Base-by-base conservation (phyloP, 2,329 filamentous ascomycete species). In the Fusarium continuum region DNA sequence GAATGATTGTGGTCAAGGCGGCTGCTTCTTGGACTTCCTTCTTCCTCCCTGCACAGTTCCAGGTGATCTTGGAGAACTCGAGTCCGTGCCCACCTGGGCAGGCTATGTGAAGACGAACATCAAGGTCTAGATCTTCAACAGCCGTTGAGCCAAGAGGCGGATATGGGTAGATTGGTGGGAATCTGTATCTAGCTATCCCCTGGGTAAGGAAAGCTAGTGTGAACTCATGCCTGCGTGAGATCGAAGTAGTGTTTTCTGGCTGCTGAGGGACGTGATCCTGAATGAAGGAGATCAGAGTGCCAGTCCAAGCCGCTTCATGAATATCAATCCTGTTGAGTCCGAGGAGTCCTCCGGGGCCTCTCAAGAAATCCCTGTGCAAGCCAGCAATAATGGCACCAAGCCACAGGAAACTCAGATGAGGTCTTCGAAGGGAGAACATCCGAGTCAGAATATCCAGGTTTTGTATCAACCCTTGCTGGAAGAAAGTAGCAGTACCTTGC, bases 321-420 rank as follows among this genome's bases (percentile, higher is more conserved):
- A 64, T 23, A 32, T 58, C 57, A n/a, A 64, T 29, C 39, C 39
- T 43, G 16, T 43, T 43, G 5, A 43, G 39, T 29, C 39, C 39
- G 8, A 43, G 25, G 17, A 43, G 25, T n/a, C 39, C 39, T 5
- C 39, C 17, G 4, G 16, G 16, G 13, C 39, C 13, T 43, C 13
- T 53, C 10, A 51, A 31, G 8, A 44, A 48, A 28, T 22, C 34
- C 36, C 44, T 39, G 50, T 47, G n/a, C 48, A 51, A 22, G 53
- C 23, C 26, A 34, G 58, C 31, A 35, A 62, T 43, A 25, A 59
- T 41, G 20, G 45, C 50, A 34, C 58, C 58, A 8, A 62, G 55
- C 58, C 54, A 65, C 13, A 65, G 47, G 40, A 62, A 62, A 23
- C 49, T 50, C 25, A 65, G 31, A 32, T 55, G n/a, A n/a, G 56